Conservation (phyloP, 164 flowering plant species). For the Chimonanthus praecox region DNA sequence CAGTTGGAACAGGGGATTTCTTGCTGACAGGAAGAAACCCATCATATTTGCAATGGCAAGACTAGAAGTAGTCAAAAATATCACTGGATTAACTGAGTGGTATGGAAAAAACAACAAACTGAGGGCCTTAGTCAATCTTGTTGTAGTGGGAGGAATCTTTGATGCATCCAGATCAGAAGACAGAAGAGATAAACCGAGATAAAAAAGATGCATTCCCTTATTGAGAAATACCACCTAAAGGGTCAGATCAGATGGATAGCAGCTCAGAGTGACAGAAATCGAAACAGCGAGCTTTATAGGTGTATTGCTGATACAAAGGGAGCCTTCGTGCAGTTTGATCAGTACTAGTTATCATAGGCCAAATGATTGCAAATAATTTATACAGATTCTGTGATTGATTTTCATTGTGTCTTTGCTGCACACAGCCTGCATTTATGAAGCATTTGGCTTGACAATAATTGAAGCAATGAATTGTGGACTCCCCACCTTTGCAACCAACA, state of each 20-base stretch:
- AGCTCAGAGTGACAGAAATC: constrained; percentile 72
- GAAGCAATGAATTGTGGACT: constrained; percentile 97
- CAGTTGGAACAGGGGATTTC: constrained; percentile 56
- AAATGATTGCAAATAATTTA: not conserved
- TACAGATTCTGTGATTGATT: not conserved
- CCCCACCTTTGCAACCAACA: constrained; percentile 88
- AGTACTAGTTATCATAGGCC: not conserved
- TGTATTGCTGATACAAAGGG: constrained; percentile 87
- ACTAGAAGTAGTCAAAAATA: constrained; percentile 87
- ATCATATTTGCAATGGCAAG: constrained; percentile 98
- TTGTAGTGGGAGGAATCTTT: constrained; percentile 79
- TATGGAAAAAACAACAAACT: constrained; percentile 76
- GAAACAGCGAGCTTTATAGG: constrained; percentile 85
- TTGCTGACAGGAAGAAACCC: constrained; percentile 76
- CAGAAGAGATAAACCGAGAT: constrained; percentile 84
- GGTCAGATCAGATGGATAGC: constrained; percentile 94
- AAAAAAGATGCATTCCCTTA: constrained; percentile 69
- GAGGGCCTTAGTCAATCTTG: constrained; percentile 69
- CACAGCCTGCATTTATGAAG: constrained; percentile 81
- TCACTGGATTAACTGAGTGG: constrained; percentile 87
- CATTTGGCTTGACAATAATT: constrained; percentile 87
- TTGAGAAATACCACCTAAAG: constrained; percentile 62
- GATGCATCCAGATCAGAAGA: constrained; percentile 83
- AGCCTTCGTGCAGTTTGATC: constrained; percentile 58
- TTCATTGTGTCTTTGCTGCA: not conserved